phyloP scores from a whole-genome alignment of 108 stramenopile genomes.

The Ochromonas danica region DNA sequence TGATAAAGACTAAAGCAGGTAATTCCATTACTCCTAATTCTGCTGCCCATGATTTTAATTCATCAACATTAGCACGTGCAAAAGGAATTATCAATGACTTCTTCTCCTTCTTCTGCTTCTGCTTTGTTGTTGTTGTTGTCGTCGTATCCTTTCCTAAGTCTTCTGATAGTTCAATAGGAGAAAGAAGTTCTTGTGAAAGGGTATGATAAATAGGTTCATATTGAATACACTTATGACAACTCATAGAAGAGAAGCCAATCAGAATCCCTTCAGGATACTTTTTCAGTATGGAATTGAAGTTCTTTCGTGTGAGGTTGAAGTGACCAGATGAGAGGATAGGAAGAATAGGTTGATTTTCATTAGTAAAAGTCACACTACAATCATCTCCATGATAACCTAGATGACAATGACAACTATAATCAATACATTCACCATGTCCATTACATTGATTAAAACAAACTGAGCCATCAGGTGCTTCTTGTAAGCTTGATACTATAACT shows the following conservation, averaged over 20 bases:
- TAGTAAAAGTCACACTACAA: not conserved
- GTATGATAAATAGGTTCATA: conserved; percentile 3
- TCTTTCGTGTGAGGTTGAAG: conserved; percentile 41
- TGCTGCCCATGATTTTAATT: not conserved
- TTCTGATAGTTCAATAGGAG: not conserved
- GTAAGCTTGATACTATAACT: no score
- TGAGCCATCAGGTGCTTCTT: conserved; percentile 32
- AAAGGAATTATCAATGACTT: conserved; percentile 3
- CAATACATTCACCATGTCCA: conserved; percentile 30
- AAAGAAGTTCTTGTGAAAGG: no score
- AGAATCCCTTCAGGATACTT: not conserved
- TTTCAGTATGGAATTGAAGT: not conserved
- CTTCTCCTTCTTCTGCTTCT: not conserved
- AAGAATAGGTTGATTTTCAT: not conserved
- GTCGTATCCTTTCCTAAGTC: no score
- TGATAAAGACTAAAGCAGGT: conserved; percentile 20
- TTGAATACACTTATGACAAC: conserved; percentile 28
- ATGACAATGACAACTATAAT: conserved; percentile 26
- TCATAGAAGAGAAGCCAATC: conserved; percentile 9
- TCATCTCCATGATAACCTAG: conserved; percentile 34
- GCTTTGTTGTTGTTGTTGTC: no score
- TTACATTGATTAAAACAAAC: conserved; percentile 36
- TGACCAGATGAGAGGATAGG: conserved; percentile 30
- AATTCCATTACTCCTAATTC: conserved; percentile 2
- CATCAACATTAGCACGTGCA: conserved; percentile 28